Conservation (phyloP, 2,329 filamentous ascomycete species). For the Penicillium sp. region DNA sequence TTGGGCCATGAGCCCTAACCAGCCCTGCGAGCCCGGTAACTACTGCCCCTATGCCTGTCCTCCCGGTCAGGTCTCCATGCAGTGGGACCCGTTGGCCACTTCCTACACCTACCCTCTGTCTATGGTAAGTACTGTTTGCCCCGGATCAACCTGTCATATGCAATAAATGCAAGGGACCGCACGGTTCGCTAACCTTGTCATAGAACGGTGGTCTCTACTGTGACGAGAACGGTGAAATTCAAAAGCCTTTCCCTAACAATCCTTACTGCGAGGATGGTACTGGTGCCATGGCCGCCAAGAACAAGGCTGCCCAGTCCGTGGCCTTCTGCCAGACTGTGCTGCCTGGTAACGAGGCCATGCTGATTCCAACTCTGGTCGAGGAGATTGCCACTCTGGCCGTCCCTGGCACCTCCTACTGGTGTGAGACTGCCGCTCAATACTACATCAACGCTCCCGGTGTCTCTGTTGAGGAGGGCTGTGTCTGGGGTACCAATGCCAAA, state of each 20-base stretch:
- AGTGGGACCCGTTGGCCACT: slow-evolving; percentile 68
- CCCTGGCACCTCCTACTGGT: slow-evolving; percentile 66
- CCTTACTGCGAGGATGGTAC: slow-evolving; percentile 67
- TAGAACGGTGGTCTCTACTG: slow-evolving; percentile 72
- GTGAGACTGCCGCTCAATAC: slow-evolving; percentile 66
- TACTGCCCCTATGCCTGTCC: slow-evolving; percentile 77
- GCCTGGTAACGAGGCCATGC: slow-evolving; percentile 74
- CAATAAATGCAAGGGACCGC: slow-evolving; percentile 1
- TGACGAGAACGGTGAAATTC: slow-evolving; percentile 58
- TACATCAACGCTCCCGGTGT: slow-evolving; percentile 74
- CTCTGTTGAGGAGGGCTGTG: slow-evolving; percentile 55
- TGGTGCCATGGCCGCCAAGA: slow-evolving; percentile 60
- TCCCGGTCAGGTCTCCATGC: slow-evolving; percentile 67
- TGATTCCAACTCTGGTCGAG: slow-evolving; percentile 68
- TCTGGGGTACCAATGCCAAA: slow-evolving; percentile 62
- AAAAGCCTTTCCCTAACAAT: slow-evolving; percentile 63
- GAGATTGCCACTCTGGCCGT: slow-evolving; percentile 60
- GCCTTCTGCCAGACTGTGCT: slow-evolving; percentile 76
- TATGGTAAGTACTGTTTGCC: slow-evolving; percentile 54
- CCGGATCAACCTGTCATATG: slow-evolving; percentile 4
- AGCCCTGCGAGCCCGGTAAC: slow-evolving; percentile 59
- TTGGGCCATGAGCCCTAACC: slow-evolving; percentile 75
- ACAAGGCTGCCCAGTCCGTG: slow-evolving; percentile 58
- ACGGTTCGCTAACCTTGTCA: slow-evolving; percentile 12
- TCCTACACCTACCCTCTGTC: slow-evolving; percentile 64